Evolutionary conservation across 345 rosid species (phyloP), one percentile per base, ranked within the genome.

Genomic region (Aethionema arabicum): DNA sequence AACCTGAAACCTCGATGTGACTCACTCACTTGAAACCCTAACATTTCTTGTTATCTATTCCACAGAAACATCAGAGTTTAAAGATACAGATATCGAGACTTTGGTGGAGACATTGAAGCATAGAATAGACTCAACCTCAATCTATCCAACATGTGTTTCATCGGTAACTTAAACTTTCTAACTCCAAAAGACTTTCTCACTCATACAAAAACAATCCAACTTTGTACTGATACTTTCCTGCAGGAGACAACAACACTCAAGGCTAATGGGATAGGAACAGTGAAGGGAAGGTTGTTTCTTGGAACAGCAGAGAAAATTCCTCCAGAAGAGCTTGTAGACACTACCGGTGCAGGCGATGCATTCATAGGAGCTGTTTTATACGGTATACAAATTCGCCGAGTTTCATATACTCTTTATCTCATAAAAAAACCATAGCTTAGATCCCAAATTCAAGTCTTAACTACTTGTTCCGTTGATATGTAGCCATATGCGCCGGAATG

Each of bases 341-440:
- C 95, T 46, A 91, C 98, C 2, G 98, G 98, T 36, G 98, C 93
- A 5, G 98, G 98, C 0, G 98, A 91, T 68, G 90, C 96, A 48
- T 91, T 88, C 61, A 78, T 83, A 36, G 95, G 98, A 69, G 92
- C 91, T 12, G 71, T 85, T 64, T 70, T 91, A 49, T 91, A 80
- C 33, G 87, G 95, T 88, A 78, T 36, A 68, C 59, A 9, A 9
- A 5, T n/a, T 44, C 32, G 29, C 55, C 51, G 21, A 63, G n/a
- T 30, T 36, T 14, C 48, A 3, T 42, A 32, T 3, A 27, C 7
- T 46, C 29, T 33, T 27, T 1, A 21, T n/a, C 12, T 49, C 35
- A 6, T 3, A 14, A 60, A n/a, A n/a, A n/a, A n/a, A 61, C 37
- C 29, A 44, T 7, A 61, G 49, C 11, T 12, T 12, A 37, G 21